Evolutionary conservation across 768 basidiomycete genomes (phyloP).

Genomic region (Leucocoprinus birnbaumii): DNA sequence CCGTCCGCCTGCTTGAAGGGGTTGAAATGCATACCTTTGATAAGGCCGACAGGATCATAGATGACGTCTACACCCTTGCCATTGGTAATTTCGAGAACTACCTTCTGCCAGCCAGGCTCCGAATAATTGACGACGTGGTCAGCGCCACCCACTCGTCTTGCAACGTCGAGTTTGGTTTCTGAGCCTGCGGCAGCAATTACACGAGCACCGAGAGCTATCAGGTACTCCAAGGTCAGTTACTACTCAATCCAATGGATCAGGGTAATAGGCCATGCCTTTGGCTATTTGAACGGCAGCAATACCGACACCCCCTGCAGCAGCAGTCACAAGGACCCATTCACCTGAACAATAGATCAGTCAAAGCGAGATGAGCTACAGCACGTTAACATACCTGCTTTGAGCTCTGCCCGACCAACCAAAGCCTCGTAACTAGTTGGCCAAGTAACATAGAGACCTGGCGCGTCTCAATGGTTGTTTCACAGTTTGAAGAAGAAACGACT

Average conservation of each 20-base stretch:
- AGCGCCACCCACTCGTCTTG: slow-evolving; percentile 73
- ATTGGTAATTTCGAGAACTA: slow-evolving; percentile 78
- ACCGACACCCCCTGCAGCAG: slow-evolving; percentile 95
- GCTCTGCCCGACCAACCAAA: slow-evolving; percentile 77
- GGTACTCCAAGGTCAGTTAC: neutral
- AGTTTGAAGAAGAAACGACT: slow-evolving; percentile 15
- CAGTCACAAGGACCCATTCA: slow-evolving; percentile 91
- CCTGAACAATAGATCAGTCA: slow-evolving; percentile 35
- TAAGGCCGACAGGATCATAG: slow-evolving; percentile 84
- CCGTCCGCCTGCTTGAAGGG: no score
- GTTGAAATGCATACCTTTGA: slow-evolving; percentile 45
- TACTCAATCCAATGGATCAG: neutral
- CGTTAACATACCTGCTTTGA: slow-evolving; percentile 61
- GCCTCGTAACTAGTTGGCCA: slow-evolving; percentile 95
- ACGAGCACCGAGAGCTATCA: slow-evolving; percentile 78
- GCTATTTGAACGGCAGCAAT: slow-evolving; percentile 91
- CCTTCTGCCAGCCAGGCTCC: slow-evolving; percentile 81
- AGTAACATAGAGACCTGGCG: slow-evolving; percentile 73
- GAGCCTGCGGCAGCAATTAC: slow-evolving; percentile 94
- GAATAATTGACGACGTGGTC: slow-evolving; percentile 83
- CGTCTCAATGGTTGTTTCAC: neutral
- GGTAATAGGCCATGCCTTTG: slow-evolving; percentile 64
- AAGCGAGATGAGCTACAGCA: neutral
- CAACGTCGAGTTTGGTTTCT: slow-evolving; percentile 74
- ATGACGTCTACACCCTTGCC: slow-evolving; percentile 87